These are phyloP conservation scores for Cutaneotrichosporon cyanovorans DNA, from an alignment of 1,284 basidiomycete genomes.

Conservation along the genomic window DNA sequence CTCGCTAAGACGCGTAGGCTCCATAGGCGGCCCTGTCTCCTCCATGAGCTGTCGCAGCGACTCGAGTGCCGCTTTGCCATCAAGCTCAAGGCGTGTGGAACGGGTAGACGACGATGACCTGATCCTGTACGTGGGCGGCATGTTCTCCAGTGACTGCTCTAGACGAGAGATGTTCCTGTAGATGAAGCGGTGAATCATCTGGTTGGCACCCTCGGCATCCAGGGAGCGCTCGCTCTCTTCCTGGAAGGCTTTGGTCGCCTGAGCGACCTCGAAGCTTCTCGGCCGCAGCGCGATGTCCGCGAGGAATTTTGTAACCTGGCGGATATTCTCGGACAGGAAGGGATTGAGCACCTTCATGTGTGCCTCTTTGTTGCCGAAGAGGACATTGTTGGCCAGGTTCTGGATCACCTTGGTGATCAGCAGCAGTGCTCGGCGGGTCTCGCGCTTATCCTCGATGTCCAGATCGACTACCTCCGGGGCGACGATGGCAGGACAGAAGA, in stretches of 20 bases:
- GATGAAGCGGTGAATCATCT: conserved; percentile 34
- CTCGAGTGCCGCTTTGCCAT: conserved; percentile 68
- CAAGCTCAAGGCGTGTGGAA: conserved; percentile 48
- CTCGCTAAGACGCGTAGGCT: conserved; percentile 55
- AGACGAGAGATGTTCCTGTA: conserved; percentile 32
- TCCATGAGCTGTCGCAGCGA: conserved; percentile 65
- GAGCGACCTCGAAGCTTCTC: conserved; percentile 29
- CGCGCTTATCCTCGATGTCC: conserved; percentile 56
- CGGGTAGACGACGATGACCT: conserved; percentile 18
- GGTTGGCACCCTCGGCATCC: conserved; percentile 35
- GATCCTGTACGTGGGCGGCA: conserved; percentile 26
- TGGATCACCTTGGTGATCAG: conserved; percentile 85
- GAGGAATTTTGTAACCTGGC: conserved; percentile 71
- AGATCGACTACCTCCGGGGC: conserved; percentile 76
- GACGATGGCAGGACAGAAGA: conserved; percentile 68
- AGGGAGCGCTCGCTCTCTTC: conserved; percentile 30
- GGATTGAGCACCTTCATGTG: conserved; percentile 74
- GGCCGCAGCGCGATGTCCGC: conserved; percentile 60
- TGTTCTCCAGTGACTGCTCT: conserved; percentile 21
- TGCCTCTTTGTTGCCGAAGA: conserved; percentile 73
- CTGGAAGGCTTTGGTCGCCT: conserved; percentile 27
- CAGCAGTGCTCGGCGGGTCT: conserved; percentile 68
- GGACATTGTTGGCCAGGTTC: conserved; percentile 84
- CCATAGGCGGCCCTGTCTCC: conserved; percentile 64
- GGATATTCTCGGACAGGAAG: conserved; percentile 68